Evolutionary conservation across 2,329 filamentous ascomycete genomes (phyloP).

Genomic region (Nemania abortiva): DNA sequence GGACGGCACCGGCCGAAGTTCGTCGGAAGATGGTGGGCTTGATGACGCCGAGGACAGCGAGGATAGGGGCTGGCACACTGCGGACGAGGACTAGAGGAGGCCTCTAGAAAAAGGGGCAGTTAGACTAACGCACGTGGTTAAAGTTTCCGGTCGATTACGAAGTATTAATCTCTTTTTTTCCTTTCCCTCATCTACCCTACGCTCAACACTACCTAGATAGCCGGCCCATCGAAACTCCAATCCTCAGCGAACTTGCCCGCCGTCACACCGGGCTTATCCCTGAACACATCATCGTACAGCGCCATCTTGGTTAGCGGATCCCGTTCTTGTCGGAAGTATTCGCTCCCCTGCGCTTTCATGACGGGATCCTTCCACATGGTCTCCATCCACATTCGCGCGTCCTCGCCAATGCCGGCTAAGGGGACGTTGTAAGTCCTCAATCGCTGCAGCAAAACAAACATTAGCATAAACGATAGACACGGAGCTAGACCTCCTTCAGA

Average conservation of each 20-base stretch:
- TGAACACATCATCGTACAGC: conserved; percentile 47
- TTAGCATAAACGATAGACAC: not conserved
- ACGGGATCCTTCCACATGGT: conserved; percentile 50
- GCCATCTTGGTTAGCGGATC: conserved; percentile 41
- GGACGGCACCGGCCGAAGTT: not conserved
- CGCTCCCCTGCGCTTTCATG: conserved; percentile 39
- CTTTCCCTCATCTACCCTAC: not conserved
- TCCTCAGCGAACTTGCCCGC: conserved; percentile 44
- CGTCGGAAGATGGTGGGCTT: not conserved
- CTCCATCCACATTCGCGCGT: conserved; percentile 46
- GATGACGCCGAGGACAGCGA: not conserved
- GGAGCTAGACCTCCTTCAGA: not conserved
- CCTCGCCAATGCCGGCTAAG: conserved; percentile 42
- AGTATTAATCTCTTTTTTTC: too few species aligned
- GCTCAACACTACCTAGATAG: not conserved
- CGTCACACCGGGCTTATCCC: conserved; percentile 38
- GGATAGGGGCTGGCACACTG: conserved; percentile 11
- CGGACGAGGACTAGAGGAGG: not conserved
- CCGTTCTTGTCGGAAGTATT: conserved; percentile 47
- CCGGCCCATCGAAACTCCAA: conserved; percentile 39
- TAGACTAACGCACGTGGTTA: not conserved
- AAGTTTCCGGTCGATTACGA: not conserved
- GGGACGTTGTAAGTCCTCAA: conserved; percentile 49
- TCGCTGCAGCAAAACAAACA: conserved; percentile 21
- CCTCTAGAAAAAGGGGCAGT: not conserved